A percentile compares a stretch with the other conserved stretches of the same genome.
phyloP scores from a whole-genome alignment of 2,329 filamentous ascomycete species.

The Lasiodiplodia citricola region DNA sequence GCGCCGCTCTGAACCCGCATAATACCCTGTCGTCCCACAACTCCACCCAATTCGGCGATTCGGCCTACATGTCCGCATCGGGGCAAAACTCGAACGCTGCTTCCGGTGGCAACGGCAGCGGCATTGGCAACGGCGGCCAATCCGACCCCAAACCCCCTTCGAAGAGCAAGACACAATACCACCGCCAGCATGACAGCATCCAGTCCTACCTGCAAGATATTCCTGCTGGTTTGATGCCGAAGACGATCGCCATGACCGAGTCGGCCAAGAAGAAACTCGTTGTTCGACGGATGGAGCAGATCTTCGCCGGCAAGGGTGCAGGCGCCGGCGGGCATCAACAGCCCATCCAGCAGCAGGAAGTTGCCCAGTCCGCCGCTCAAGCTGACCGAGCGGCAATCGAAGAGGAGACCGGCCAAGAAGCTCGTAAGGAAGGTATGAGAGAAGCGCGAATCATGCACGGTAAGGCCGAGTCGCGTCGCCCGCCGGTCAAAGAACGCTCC shows the following conservation, averaged over 20 bases:
- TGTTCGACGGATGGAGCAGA: slow-evolving; percentile 75
- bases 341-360: slow-evolving; percentile 62
- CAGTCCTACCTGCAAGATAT: slow-evolving; percentile 75
- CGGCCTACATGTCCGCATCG: slow-evolving; percentile 60
- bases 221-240: slow-evolving; percentile 69
- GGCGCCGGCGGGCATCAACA: slow-evolving; percentile 51
- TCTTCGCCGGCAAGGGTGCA: slow-evolving; percentile 75
- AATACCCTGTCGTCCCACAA: slow-evolving; percentile 51
- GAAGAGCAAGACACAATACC: neutral
- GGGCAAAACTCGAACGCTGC: slow-evolving; percentile 49
- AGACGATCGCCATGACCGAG: slow-evolving; percentile 66
- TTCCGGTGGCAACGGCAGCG: slow-evolving; percentile 38
- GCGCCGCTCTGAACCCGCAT: slow-evolving; percentile 38
- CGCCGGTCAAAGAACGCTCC: neutral
- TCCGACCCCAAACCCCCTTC: neutral
- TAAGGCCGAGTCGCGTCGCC: neutral
- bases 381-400: slow-evolving; percentile 48
- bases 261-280: slow-evolving; percentile 78
- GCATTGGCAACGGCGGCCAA: slow-evolving; percentile 31
- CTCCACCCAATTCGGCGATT: slow-evolving; percentile 65
- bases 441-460: slow-evolving; percentile 53
- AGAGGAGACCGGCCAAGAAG: slow-evolving; percentile 46
- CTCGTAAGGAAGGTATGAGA: slow-evolving; percentile 48
- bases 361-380: slow-evolving; percentile 59
- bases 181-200: slow-evolving; percentile 57